Evolutionary conservation across 1,284 basidiomycete genomes (phyloP), one percentile per base, ranked within the genome.

Genomic region (Cryptococcus sp.): DNA sequence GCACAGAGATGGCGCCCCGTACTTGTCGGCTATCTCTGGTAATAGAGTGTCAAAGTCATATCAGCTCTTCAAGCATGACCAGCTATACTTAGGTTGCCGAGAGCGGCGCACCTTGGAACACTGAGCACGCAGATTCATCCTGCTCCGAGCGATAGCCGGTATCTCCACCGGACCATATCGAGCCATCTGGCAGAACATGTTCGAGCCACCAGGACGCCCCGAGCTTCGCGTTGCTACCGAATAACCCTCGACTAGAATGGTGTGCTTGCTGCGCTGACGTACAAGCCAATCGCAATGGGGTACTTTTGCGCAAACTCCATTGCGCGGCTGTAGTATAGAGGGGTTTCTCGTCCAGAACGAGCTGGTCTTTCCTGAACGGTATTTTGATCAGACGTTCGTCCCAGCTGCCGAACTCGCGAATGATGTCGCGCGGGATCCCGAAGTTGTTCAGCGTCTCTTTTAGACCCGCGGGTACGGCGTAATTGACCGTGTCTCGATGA

Each of bases 391-490:
- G 16, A 23, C 40, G 25, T 47, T 63, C 55, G 17, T 63, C 60
- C 64, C 65, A 65, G 66, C 67, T 67, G 19, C 51, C 58, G 35
- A 69, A 17, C 49, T 67, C 62, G 22, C 39, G 45, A 7, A 69
- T 53, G 22, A 47, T 42, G 22, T 25, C 17, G 3, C 23, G 22
- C 3, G 40, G 22, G 10, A 66, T 52, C 11, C 63, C 67, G 22
- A 45, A 47, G n/a, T 47, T 55, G 35, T 6, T 20, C 40, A 69
- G 54, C 15, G 52, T 47, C 4, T 5, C 16, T 23, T 48, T 48
- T 16, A 62, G 40, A 5, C 63, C 63, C 3, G 23, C 8, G n/a
- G 65, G 67, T 1, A 69, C 65, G 23, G 57, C 48, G 53, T 60
- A 67, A 5, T 56, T 49, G 19, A 58, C 46, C 7, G 25, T 22